Evolutionary conservation across 495 filamentous ascomycete genomes (phyloP).

Genomic region (Gamarada debralockiae): DNA sequence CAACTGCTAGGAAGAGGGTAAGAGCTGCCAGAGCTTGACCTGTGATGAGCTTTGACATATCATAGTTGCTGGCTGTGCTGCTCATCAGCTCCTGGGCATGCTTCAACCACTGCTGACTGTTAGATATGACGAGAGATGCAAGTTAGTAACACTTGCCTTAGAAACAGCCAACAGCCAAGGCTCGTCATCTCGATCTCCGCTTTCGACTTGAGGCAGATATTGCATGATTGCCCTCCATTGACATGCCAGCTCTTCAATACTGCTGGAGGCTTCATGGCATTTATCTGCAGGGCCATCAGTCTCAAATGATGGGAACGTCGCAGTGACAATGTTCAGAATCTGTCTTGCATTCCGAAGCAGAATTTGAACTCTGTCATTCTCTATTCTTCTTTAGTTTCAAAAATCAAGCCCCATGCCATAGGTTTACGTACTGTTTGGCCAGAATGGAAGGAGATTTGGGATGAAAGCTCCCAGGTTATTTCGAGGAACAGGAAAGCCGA

Average conservation of each 20-base stretch:
- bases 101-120: conserved; percentile 53
- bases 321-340: conserved; percentile 66
- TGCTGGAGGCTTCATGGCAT: conserved; percentile 41
- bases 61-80: conserved; percentile 86
- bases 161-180: conserved; percentile 3
- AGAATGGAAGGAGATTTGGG: conserved; percentile 69
- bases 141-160: conserved; percentile 20
- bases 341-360: conserved; percentile 74
- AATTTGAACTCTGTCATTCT: conserved; percentile 57
- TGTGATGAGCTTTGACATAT: conserved; percentile 52
- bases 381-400: conserved; percentile 29
- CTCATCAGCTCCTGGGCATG: conserved; percentile 73
- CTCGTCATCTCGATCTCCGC: background rate
- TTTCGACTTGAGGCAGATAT: background rate
- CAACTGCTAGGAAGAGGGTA: conserved; percentile 46
- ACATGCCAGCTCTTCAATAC: conserved; percentile 61
- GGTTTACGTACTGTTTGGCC: conserved; percentile 55
- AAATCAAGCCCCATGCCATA: too few relatives aligned
- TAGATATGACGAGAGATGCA: conserved; percentile 23
- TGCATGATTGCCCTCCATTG: conserved; percentile 45
- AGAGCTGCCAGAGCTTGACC: conserved; percentile 23
- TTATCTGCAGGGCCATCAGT: conserved; percentile 25
- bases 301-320: conserved; percentile 59
- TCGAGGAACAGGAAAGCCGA: conserved; percentile 85
- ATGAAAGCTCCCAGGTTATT: conserved; percentile 93